Evolutionary conservation across 2,329 filamentous ascomycete species (phyloP), one percentile per base, ranked within the genome.

Genomic region (Xylariaceae sp.): DNA sequence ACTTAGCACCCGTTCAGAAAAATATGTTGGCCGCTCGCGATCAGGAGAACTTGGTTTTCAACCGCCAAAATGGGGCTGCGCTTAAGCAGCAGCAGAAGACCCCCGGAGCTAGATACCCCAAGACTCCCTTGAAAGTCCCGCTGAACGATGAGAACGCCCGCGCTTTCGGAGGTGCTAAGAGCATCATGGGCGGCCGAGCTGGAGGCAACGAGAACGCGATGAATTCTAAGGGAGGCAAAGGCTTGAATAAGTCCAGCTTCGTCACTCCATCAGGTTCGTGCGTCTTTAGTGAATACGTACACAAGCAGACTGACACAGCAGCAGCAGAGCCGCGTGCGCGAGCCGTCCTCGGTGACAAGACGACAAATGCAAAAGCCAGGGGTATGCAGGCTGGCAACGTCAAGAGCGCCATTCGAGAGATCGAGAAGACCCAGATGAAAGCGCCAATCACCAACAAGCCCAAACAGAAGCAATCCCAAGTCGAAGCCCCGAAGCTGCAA

Each of bases 261-360:
- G 70, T 86, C 40, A 97, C 91, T 17, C 91, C 91, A 24, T 74
- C 87, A 58, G 86, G 89, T 95, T 55, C 42, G 9, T 19, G 6
- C 30, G 13, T 7, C 30, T 4, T 17, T 6, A 8, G 30, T n/a
- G 13, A 6, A 11, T 11, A 11, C 22, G 11, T 6, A 26, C 6
- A 26, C 30, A 13, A 32, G 15, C 16, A n/a, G 15, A 32, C 30
- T 32, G 13, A 32, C 30, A 26, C 22, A 26, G 6, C 22, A 26
- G 6, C 22, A 32, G 15, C 42, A 83, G 81, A 75, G 42, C 76
- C 83, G 38, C 80, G 81, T 44, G 83, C 73, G 45, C 82, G 91
- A 56, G 89, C 90, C 29, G 87, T 89, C 11, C 71, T 98, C 36
- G 91, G 91, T 26, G 85, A 88, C 73, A 98, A 98, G 67, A 97